Percentiles rank a stretch among this genome's conserved stretches.
Conservation (phyloP, 2,329 filamentous ascomycete species). For the Niveomyces coronatus region DNA sequence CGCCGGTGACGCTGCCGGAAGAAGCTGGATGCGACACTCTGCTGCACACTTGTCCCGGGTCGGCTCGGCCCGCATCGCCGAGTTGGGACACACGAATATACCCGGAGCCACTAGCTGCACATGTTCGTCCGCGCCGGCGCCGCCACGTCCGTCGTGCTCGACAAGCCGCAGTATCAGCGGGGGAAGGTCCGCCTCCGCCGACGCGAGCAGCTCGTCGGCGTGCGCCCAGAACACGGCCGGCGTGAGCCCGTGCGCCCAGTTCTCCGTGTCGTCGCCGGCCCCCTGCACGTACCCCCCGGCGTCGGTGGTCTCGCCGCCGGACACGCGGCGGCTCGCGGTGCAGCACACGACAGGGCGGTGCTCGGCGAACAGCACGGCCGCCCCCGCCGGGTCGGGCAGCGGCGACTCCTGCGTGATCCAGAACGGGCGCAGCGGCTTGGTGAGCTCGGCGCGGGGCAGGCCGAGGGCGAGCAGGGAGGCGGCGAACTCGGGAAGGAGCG, state of each 20-base stretch:
- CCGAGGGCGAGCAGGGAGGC: conserved; percentile 42
- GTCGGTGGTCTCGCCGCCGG: conserved; percentile 51
- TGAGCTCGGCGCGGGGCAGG: conserved; percentile 42
- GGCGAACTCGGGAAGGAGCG: conserved; percentile 47
- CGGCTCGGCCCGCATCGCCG: conserved; percentile 13
- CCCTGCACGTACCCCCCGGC: conserved; percentile 78
- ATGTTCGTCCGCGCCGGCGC: conserved; percentile 7
- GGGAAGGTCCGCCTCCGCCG: conserved; percentile 54
- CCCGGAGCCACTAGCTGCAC: conserved; percentile 25
- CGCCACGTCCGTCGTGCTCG: conserved; percentile 14
- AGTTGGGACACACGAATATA: conserved; percentile 27
- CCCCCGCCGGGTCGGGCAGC: conserved; percentile 21
- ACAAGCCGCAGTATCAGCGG: conserved; percentile 38
- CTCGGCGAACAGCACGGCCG: conserved; percentile 31
- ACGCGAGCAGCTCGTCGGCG: conserved; percentile 45
- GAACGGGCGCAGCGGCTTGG: conserved; percentile 63
- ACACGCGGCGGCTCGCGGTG: conserved; percentile 67
- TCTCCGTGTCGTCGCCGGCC: conserved; percentile 88
- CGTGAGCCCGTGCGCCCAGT: conserved; percentile 77
- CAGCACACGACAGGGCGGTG: conserved; percentile 73
- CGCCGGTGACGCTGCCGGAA: conserved; percentile 30
- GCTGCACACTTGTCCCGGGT: no score
- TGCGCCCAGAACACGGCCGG: conserved; percentile 72
- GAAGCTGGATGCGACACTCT: conserved; percentile 33
- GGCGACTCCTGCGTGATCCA: conserved; percentile 69